A percentile compares a stretch with the other conserved stretches of the same genome.
These are phyloP conservation scores for Amylostereum areolatum DNA, from an alignment of 1,284 basidiomycete species.

Conservation along the genomic window DNA sequence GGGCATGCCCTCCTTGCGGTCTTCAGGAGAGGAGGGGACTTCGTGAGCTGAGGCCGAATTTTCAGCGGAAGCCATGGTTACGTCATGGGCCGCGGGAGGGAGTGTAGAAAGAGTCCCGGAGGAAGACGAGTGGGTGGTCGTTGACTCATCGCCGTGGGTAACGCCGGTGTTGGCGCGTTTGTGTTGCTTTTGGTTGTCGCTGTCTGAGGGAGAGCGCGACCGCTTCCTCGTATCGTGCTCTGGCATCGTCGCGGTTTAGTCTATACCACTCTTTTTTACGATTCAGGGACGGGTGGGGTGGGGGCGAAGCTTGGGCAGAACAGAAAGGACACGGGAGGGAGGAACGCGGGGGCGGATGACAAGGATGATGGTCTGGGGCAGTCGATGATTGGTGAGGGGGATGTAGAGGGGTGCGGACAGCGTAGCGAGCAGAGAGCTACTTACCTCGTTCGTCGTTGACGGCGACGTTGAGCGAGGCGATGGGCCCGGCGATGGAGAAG, in stretches of 20 bases:
- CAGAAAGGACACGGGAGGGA: conserved; percentile 8
- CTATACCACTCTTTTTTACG: conserved; percentile 30
- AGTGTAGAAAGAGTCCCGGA: conserved; percentile 35
- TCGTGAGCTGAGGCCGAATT: conserved; percentile 20
- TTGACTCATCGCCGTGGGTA: conserved; percentile 52
- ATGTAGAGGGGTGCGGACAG: conserved; percentile 13
- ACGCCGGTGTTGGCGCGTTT: conserved; percentile 80
- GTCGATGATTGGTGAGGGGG: conserved; percentile 15
- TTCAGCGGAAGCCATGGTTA: conserved; percentile 48
- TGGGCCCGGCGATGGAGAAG: not conserved
- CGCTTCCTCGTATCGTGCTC: conserved; percentile 79
- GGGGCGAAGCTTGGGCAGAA: conserved; percentile 32
- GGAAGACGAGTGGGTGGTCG: conserved; percentile 29
- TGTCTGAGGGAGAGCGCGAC: conserved; percentile 79
- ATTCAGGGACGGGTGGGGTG: conserved; percentile 23
- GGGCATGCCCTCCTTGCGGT: conserved; percentile 24
- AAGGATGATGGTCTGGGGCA: conserved; percentile 11
- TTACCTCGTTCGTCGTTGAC: conserved; percentile 9
- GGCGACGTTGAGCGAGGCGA: not conserved
- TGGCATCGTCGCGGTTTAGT: conserved; percentile 61
- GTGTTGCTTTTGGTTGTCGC: conserved; percentile 68
- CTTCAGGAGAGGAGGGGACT: conserved; percentile 19
- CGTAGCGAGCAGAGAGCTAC: conserved; percentile 6
- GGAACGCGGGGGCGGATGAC: conserved; percentile 8
- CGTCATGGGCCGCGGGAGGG: conserved; percentile 42